Evolutionary conservation across 2,329 filamentous ascomycete species (phyloP), one percentile per base, ranked within the genome.

Genomic region (Cladobotryum mycophilum): DNA sequence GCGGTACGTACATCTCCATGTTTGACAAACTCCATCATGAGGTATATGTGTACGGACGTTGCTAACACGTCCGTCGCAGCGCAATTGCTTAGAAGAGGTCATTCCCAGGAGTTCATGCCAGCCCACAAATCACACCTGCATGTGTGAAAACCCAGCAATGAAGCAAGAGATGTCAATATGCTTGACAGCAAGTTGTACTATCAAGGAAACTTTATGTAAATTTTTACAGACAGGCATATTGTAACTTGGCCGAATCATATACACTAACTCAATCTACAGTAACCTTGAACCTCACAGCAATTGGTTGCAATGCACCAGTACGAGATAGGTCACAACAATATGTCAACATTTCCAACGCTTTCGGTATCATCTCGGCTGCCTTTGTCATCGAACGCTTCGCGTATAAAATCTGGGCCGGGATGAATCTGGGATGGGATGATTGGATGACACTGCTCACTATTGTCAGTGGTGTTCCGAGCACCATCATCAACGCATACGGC

Each of bases 381-480:
- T 74, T 75, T 48, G 61, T 76, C 14, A 49, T 70, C 2, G 62
- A 74, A 11, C 71, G 76, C 17, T 65, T 76, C 7, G 59, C 54
- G 1, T 67, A 60, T 40, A 69, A 66, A 48, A 51, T 71, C 14
- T 67, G 53, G 8, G 55, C 61, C 3, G 69, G 66, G 35, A 49
- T 67, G 0, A 60, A 61, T 0, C 64, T 75, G 12, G 70, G 64
- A 0, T 53, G 69, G 1, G 71, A 74, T 48, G 71, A 74, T 46
- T 66, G 61, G 59, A 56, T 65, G 47, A 62, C 65, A 35, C 41
- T 66, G 34, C 18, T 56, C 22, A 57, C 60, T 12, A 45, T 63
- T 14, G 7, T 59, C 34, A 47, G 53, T 7, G 63, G 62, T 4
- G 58, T 54, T n/a, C 64, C 64, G 6, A 56, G 56, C 12, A 62